A percentile compares a stretch with the other conserved stretches of the same genome.
Evolutionary conservation across 352 stramenopile genomes (phyloP).

Genomic region (Phytophthora pistaciae): DNA sequence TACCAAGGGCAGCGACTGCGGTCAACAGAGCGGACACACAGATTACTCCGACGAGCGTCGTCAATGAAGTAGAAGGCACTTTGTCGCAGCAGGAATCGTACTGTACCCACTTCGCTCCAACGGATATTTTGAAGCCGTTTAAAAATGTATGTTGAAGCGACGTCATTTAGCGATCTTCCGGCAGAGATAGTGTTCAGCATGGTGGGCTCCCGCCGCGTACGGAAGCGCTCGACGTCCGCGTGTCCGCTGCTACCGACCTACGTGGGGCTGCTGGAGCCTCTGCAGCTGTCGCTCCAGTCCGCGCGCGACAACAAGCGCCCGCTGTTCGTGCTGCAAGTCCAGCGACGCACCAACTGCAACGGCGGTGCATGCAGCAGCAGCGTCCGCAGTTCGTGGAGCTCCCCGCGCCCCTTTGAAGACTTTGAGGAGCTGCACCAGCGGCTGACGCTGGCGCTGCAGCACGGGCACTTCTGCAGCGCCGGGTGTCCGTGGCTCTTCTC

Average conservation of each 20-base stretch:
- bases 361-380: background rate
- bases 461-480: constrained; percentile 45
- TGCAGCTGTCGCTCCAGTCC: constrained; percentile 31
- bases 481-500: constrained; percentile 41
- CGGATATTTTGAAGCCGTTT: constrained; percentile 19
- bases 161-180: constrained; percentile 11
- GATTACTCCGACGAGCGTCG: background rate
- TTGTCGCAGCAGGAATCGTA: background rate
- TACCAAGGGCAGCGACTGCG: background rate
- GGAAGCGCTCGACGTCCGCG: constrained; percentile 17
- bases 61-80: background rate
- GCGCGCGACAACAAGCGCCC: constrained; percentile 11
- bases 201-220: constrained; percentile 27
- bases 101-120: background rate
- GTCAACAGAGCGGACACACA: background rate
- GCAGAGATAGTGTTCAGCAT: constrained; percentile 2
- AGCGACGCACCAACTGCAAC: constrained; percentile 12
- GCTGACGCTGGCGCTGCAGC: constrained; percentile 31
- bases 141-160: background rate
- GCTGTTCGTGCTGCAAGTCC: constrained; percentile 35
- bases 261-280: constrained; percentile 33
- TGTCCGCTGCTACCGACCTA: constrained; percentile 30
- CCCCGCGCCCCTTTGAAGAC: constrained; percentile 28
- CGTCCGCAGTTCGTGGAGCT: constrained; percentile 23
- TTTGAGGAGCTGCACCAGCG: constrained; percentile 34